A percentile compares a stretch with the other conserved stretches of the same genome.
phyloP scores from a whole-genome alignment of 257 asterid species.

The Penstemon barbatus region DNA sequence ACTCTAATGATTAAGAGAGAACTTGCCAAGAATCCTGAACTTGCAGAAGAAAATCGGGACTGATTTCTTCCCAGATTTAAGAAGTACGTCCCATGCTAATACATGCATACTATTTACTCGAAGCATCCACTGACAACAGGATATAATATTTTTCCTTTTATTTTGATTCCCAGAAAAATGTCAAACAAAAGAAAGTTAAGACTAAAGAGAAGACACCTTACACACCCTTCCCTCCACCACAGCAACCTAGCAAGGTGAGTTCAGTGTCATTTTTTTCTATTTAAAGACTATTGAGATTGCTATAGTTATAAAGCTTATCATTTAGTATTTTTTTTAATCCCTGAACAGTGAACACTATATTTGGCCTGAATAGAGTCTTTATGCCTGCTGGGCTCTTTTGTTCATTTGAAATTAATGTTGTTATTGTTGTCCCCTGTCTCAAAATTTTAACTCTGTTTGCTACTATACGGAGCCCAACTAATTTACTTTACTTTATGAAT shows the following conservation, averaged over 20 bases:
- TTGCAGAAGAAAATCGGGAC: slow-evolving; percentile 90
- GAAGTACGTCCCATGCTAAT: slow-evolving; percentile 47
- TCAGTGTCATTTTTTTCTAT: slow-evolving; percentile 6
- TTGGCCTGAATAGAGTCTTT: background rate
- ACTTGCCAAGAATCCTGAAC: slow-evolving; percentile 86
- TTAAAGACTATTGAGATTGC: slow-evolving; percentile 3
- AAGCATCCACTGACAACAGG: slow-evolving; percentile 1
- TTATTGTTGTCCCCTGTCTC: no score
- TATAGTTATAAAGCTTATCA: background rate
- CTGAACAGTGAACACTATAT: background rate
- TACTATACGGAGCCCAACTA: no score
- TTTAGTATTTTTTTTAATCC: background rate
- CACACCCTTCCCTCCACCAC: slow-evolving; percentile 98
- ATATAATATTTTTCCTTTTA: slow-evolving; percentile 16
- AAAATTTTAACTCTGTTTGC: no score
- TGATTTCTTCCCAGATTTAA: slow-evolving; percentile 85
- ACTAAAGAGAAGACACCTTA: slow-evolving; percentile 80
- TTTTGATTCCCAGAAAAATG: slow-evolving; percentile 64
- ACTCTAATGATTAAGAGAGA: slow-evolving; percentile 83
- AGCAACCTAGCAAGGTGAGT: slow-evolving; percentile 89
- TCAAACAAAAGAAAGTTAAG: slow-evolving; percentile 79
- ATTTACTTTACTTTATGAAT: no score
- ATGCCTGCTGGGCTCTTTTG: background rate
- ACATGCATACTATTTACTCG: slow-evolving; percentile 4
- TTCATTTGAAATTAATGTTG: background rate